phyloP scores from a whole-genome alignment of 768 basidiomycete species.

The Lyophyllum atratum region DNA sequence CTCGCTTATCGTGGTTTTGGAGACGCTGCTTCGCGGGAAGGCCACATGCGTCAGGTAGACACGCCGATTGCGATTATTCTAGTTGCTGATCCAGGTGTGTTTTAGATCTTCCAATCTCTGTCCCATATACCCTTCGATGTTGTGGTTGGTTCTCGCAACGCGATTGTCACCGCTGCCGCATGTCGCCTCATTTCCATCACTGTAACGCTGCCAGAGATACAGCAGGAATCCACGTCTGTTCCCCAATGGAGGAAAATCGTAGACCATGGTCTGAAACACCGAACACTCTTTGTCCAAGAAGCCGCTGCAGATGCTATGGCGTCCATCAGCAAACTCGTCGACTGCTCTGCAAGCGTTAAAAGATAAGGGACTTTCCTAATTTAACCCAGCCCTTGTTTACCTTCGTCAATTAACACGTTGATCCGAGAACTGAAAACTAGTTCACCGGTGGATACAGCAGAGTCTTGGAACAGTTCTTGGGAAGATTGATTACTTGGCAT shows the following conservation, averaged over 20 bases:
- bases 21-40: conserved; percentile 33
- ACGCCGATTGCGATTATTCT: background rate
- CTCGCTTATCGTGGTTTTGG: conserved; percentile 46
- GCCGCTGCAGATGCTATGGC: conserved; percentile 73
- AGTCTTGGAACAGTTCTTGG: conserved; percentile 74
- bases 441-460: conserved; percentile 62
- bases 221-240: conserved; percentile 40
- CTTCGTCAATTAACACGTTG: conserved; percentile 43
- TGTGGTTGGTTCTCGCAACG: conserved; percentile 67
- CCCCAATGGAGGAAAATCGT: conserved; percentile 71
- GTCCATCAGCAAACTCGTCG: conserved; percentile 65
- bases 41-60: conserved; percentile 48
- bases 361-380: conserved; percentile 62
- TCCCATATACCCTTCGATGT: conserved; percentile 55
- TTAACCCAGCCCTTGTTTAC: conserved; percentile 11
- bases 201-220: conserved; percentile 59
- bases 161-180: conserved; percentile 69
- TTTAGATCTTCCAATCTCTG: conserved; percentile 69
- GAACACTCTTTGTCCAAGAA: conserved; percentile 66
- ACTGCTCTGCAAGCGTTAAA: conserved; percentile 61
- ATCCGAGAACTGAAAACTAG: conserved; percentile 61
- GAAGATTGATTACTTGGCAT: conserved; percentile 59
- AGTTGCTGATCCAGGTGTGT: background rate
- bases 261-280: conserved; percentile 72
- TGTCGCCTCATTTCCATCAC: conserved; percentile 71